Evolutionary conservation across 179 eudicot genomes (phyloP), one percentile per base, ranked within the genome.

Genomic region (Camellia oleifera): DNA sequence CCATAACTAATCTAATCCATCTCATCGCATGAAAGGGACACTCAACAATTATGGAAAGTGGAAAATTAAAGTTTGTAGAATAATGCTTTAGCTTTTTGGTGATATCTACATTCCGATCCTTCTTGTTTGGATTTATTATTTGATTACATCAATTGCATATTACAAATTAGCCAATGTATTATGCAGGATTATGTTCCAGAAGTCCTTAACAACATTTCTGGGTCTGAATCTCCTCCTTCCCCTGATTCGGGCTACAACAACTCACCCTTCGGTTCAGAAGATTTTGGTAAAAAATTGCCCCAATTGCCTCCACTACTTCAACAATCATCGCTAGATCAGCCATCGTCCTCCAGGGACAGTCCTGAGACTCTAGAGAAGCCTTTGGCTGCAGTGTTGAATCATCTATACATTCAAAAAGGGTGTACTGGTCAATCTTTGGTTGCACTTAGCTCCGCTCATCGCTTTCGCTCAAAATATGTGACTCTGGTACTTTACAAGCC

Each of bases 181-280:
- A 4, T 82, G 79, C 80, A 84, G 86, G 69, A 26, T 68, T 20
- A 10, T 73, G 65, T 72, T 72, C 83, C 75, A 10, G 76, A 73
- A 63, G 79, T 48, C 56, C 10, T 12, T 4, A 23, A 67, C 64
- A 4, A 69, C 71, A 61, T 79, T 48, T 13, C 74, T 26, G 77
- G 53, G n/a, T n/a, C 71, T 14, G 77, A 78, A 46, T 71, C 77
- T 75, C 72, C 82, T 63, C 15, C 84, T 81, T 70, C 84, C 18
- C 83, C 83, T 5, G 53, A 18, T n/a, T 78, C 86, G 78, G 78
- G 82, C 77, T 83, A 84, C 70, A 57, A 78, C 50, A 81, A 84
- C 42, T 13, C 79, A 17, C 45, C 77, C 57, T 84, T 81, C 74
- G 62, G 17, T 3, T 60, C 50, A 15, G 82, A 78, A 78, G 82